Conservation (phyloP, 805 yeast genomes). For the Cyberlindnera japonica region DNA sequence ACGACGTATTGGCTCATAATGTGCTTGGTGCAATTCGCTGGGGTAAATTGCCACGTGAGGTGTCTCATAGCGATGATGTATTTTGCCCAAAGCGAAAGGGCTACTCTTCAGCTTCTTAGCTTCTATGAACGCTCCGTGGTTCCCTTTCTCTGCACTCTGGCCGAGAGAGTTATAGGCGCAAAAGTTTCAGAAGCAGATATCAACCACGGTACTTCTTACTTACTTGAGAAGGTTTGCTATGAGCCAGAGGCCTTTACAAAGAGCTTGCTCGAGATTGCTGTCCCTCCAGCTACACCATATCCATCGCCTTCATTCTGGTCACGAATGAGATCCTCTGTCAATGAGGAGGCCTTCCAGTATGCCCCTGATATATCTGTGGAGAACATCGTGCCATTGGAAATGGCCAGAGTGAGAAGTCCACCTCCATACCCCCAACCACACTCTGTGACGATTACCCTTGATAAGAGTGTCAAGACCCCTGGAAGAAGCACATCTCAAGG, state of each 20-base stretch:
- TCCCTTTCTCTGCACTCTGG: conserved; percentile 1
- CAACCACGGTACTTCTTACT: conserved; percentile 3
- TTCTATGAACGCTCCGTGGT: conserved; percentile 12
- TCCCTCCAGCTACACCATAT: background rate
- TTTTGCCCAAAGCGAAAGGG: conserved; percentile 2
- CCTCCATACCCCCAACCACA: background rate
- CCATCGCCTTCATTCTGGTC: background rate
- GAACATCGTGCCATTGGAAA: conserved; percentile 6
- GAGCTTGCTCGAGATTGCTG: conserved; percentile 1
- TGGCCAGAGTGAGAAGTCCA: conserved; percentile 5
- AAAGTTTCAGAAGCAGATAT: conserved; percentile 4
- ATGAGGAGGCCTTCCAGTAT: background rate
- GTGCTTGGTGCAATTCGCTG: conserved; percentile 10
- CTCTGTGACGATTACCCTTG: background rate
- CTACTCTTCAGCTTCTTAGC: conserved; percentile 6
- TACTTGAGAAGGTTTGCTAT: conserved; percentile 9
- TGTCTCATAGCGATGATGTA: conserved; percentile 15
- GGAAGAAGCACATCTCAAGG: background rate
- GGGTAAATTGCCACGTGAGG: conserved; percentile 19
- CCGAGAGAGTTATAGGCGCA: background rate
- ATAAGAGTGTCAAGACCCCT: background rate
- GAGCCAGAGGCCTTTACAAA: conserved; percentile 6
- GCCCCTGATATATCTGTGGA: conserved; percentile 1
- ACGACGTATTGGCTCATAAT: conserved; percentile 20
- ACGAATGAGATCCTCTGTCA: background rate